A percentile compares a stretch with the other conserved stretches of the same genome.
Evolutionary conservation across 2,329 filamentous ascomycete genomes (phyloP).

Genomic region (Zymoseptoria tritici): DNA sequence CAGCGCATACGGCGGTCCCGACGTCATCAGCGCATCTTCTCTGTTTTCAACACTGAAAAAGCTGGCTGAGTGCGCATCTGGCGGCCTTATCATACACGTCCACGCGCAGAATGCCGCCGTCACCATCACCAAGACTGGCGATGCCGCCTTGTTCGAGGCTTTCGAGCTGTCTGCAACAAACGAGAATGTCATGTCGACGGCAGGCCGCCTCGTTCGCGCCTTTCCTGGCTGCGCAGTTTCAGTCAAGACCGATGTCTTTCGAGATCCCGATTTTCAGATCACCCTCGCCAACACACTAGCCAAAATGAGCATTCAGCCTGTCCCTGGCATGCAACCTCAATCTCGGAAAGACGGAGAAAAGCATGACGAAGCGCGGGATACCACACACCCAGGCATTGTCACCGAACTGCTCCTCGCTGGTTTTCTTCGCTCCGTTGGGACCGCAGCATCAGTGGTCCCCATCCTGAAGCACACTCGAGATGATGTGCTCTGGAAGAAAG

Average conservation of each 20-base stretch:
- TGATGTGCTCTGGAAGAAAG: conserved; percentile 45
- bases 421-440: neutral
- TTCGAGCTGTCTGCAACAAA: conserved; percentile 54
- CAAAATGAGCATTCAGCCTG: conserved; percentile 13
- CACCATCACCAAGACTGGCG: conserved; percentile 9
- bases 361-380: conserved; percentile 52
- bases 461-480: conserved; percentile 56
- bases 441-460: neutral
- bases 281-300: conserved; percentile 14
- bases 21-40: neutral
- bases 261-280: conserved; percentile 26
- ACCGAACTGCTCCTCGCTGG: conserved; percentile 46
- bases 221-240: conserved; percentile 53
- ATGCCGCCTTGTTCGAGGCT: conserved; percentile 46
- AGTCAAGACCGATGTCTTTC: neutral
- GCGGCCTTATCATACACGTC: conserved; percentile 1
- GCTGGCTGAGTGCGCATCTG: neutral
- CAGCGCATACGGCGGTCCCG: neutral
- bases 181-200: conserved; percentile 45
- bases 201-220: conserved; percentile 49
- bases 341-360: conserved; percentile 43
- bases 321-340: conserved; percentile 13
- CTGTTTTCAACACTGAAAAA: neutral
- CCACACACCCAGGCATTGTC: conserved; percentile 50
- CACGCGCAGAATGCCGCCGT: conserved; percentile 21